phyloP scores from a whole-genome alignment of 495 filamentous ascomycete species.

The Penicillium soppii region DNA sequence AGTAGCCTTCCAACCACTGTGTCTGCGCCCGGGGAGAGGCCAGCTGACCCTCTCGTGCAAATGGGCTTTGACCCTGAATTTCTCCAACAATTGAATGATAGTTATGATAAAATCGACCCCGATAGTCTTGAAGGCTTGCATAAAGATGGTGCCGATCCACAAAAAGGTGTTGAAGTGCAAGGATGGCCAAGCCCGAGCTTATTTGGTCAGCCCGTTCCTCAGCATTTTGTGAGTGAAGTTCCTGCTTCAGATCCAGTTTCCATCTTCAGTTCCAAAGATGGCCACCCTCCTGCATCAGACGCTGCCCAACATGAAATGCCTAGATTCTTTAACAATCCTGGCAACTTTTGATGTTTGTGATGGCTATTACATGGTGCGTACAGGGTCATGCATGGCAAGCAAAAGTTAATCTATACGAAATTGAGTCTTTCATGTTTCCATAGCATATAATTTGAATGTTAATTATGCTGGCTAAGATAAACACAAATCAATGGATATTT shows the following conservation, averaged over 20 bases:
- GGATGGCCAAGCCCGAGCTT: conserved; percentile 17
- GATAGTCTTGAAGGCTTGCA: conserved; percentile 26
- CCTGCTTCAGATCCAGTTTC: conserved; percentile 15
- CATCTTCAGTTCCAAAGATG: conserved; percentile 15
- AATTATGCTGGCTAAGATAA: not conserved
- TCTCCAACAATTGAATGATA: conserved; percentile 37
- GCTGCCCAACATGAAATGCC: conserved; percentile 15
- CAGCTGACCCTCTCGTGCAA: conserved; percentile 39
- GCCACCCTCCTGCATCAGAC: conserved; percentile 19
- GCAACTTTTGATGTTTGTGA: conserved; percentile 11
- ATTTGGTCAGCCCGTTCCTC: conserved; percentile 14
- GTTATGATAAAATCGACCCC: conserved; percentile 31
- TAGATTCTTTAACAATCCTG: conserved; percentile 10
- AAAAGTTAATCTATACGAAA: conserved; percentile 8
- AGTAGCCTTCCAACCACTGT: conserved; percentile 39
- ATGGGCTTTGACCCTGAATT: conserved; percentile 47
- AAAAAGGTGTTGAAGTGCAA: conserved; percentile 14
- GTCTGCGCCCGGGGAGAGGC: conserved; percentile 27
- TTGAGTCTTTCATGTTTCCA: not conserved
- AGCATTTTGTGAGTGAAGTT: conserved; percentile 12
- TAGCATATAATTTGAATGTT: conserved; percentile 1
- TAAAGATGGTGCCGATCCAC: conserved; percentile 12
- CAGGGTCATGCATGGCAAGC: not conserved
- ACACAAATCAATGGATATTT: conserved; percentile 14
- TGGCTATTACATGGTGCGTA: conserved; percentile 4